phyloP scores from a whole-genome alignment of 768 basidiomycete species.

The Trametes sanguinea region DNA sequence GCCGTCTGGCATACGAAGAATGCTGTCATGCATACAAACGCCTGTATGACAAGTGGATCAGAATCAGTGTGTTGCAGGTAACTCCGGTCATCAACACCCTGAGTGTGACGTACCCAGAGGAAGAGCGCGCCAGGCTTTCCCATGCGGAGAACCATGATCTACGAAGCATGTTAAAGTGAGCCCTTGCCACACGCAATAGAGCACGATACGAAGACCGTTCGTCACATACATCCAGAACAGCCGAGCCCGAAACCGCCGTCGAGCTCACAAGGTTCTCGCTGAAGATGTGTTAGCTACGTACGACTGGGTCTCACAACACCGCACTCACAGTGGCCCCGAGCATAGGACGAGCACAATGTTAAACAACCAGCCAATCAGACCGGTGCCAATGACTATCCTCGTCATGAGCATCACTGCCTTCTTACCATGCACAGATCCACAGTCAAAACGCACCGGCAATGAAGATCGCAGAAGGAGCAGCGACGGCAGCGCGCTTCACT shows the following conservation, averaged over 20 bases:
- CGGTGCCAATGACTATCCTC: constrained; percentile 65
- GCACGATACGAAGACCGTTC: too few relatives aligned
- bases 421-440: neutral
- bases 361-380: constrained; percentile 80
- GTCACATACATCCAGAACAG: constrained; percentile 60
- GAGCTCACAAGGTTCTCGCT: constrained; percentile 68
- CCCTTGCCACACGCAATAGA: too few relatives aligned
- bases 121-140: constrained; percentile 75
- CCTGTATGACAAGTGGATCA: constrained; percentile 35
- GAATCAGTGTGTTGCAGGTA: too few relatives aligned
- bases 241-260: constrained; percentile 67
- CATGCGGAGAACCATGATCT: constrained; percentile 74
- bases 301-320: constrained; percentile 28
- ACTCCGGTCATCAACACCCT: neutral
- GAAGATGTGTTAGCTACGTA: constrained; percentile 9
- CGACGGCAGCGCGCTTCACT: constrained; percentile 77
- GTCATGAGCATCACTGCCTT: neutral
- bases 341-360: constrained; percentile 88
- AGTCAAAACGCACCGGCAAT: constrained; percentile 42
- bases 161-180: neutral
- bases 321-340: constrained; percentile 68
- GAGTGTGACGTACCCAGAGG: constrained; percentile 59
- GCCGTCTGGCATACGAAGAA: constrained; percentile 85
- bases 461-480: constrained; percentile 65
- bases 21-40: constrained; percentile 80